Base-by-base conservation (phyloP, 768 basidiomycete species). In the Galerina sulciceps region DNA sequence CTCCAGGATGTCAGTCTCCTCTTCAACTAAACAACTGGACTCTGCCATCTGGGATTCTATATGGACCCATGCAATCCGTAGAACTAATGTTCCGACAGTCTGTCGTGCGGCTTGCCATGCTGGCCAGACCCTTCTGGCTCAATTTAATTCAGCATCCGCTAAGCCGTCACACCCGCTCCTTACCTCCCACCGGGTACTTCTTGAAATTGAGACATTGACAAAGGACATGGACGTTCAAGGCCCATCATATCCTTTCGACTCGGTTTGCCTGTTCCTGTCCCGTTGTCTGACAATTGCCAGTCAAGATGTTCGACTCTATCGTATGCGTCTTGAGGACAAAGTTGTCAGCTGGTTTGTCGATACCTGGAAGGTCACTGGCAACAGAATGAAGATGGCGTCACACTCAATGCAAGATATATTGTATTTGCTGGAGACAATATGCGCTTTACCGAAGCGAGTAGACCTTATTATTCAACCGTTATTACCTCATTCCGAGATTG, bases 171-270 rank as follows among this genome's bases (percentile, higher is more conserved):
- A 67, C 51, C 69, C 72, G 17, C 66, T 74, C 51, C 75, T 92
- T 20, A 78, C 84, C 3, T 73, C 84, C 13, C 84, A 86, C 37
- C 82, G 82, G 13, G 75, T 90, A 44, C 77, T 91, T 13, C 66
- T 74, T 2, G 94, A 96, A 69, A 86, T 98, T 47, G 94, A 94
- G 68, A 78, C 80, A 0, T 76, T 98, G 46, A 83, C 87, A 1
- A 89, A 88, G 60, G 93, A 96, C 61, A 78, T 99, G 57, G 90
- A 93, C 62, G 83, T 97, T 14, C 96, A 99, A 73, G 96, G 95
- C 0, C 95, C 96, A 2, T 76, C 86, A 13, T 88, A 85, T 65
- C 94, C 95, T 0, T 91, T 83, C 65, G 97, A 99, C 68, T 87
- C 96, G 1, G 93, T 96, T 38, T 97, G 96, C 77, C 77, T 79